These are phyloP conservation scores for Aspergillus unguis DNA, from an alignment of 2,329 filamentous ascomycete species.

Conservation along the genomic window DNA sequence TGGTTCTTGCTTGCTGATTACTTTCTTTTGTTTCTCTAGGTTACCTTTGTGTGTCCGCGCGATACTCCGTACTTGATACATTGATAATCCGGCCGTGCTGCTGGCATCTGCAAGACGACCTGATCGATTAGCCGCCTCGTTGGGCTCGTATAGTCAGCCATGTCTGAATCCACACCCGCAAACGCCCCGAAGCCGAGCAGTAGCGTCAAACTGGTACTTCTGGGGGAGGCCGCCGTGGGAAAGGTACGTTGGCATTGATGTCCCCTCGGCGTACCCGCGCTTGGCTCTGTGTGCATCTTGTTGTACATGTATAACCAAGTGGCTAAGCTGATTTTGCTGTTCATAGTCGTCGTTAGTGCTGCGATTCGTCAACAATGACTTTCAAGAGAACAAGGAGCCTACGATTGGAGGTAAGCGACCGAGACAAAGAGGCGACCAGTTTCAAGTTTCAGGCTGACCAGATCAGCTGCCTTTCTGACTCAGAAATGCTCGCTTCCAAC, in stretches of 20 bases:
- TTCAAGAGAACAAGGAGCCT: slow-evolving; percentile 99
- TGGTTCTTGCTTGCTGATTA: slow-evolving; percentile 16
- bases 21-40: slow-evolving; percentile 16
- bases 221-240: slow-evolving; percentile 96
- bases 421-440: slow-evolving; percentile 1
- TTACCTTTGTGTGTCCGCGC: slow-evolving; percentile 7
- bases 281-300: slow-evolving; percentile 7
- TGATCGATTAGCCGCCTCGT: slow-evolving; percentile 19
- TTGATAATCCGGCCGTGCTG: slow-evolving; percentile 21
- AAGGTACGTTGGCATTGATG: slow-evolving; percentile 63
- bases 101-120: slow-evolving; percentile 30
- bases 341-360: slow-evolving; percentile 88
- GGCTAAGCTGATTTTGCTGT: slow-evolving; percentile 17
- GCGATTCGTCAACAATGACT: slow-evolving; percentile 99
- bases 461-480: slow-evolving; percentile 86
- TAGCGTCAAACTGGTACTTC: slow-evolving; percentile 98
- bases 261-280: neutral
- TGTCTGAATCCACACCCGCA: slow-evolving; percentile 68
- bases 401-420: slow-evolving; percentile 80
- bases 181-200: slow-evolving; percentile 87
- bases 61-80: neutral
- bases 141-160: slow-evolving; percentile 36
- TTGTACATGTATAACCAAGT: slow-evolving; percentile 19
- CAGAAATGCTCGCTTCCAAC: slow-evolving; percentile 97
- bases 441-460: neutral